Conservation (phyloP, 768 basidiomycete species). For the Collybiopsis confluens region DNA sequence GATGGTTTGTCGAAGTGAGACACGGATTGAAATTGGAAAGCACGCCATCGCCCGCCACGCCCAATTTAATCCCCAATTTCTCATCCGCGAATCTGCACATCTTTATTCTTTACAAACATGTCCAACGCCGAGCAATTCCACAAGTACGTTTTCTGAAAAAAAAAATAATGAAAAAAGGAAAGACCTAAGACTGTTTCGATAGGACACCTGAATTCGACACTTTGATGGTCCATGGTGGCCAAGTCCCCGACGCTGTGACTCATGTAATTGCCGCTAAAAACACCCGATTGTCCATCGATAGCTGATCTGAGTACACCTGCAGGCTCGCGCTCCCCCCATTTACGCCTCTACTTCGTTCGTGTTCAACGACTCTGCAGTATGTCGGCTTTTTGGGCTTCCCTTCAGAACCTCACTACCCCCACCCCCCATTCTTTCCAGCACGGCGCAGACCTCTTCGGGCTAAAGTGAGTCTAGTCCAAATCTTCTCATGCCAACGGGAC, state of each 20-base stretch:
- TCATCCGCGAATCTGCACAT: too few species aligned
- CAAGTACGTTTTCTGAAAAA: slow-evolving; percentile 3
- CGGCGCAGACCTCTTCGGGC: slow-evolving; percentile 66
- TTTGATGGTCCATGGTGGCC: slow-evolving; percentile 75
- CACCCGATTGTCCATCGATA: neutral
- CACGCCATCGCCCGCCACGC: slow-evolving; percentile 9
- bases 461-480: slow-evolving; percentile 34
- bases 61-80: too few species aligned
- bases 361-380: slow-evolving; percentile 66
- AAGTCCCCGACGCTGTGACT: slow-evolving; percentile 56
- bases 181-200: neutral
- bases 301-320: neutral
- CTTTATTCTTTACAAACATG: neutral
- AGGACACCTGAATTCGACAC: slow-evolving; percentile 75
- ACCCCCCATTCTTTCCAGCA: slow-evolving; percentile 37
- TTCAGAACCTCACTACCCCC: neutral
- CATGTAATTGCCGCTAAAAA: slow-evolving; percentile 23
- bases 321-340: slow-evolving; percentile 72
- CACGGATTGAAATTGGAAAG: neutral
- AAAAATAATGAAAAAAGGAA: neutral
- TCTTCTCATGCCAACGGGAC: neutral
- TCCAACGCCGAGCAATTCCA: slow-evolving; percentile 4
- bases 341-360: slow-evolving; percentile 70
- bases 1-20: slow-evolving; percentile 1
- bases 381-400: slow-evolving; percentile 12